Base-by-base conservation (phyloP, 202 grass and related monocot genomes). In the Eragrostis tef region DNA sequence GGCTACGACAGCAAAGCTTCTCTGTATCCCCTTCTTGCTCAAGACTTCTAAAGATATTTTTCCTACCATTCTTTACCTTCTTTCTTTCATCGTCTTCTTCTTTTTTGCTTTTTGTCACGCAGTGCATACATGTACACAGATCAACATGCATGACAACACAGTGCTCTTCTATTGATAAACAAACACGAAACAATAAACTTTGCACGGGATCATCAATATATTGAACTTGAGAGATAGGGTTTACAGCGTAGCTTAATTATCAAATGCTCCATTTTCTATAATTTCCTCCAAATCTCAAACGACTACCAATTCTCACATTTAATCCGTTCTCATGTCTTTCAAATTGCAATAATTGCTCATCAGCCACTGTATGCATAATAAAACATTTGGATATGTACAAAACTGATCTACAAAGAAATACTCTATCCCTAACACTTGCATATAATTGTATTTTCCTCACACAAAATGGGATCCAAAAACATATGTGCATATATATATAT, bases 1-100 rank as follows among this genome's bases (percentile, higher is more conserved):
- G 74, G 77, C 76, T 70, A 47, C 29, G 80, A 92, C 85, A 93
- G 80, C 88, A 90, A 96, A 90, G 85, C 83, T 81, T 69, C 48
- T 81, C 86, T 86, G 83, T 86, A 88, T 84, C 83, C 72, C 75
- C 88, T 89, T 90, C 88, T 84, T 79, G 78, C 59, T 90, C 83
- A 93, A 93, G 88, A 80, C 60, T 85, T 83, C 85, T 82, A 88
- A 89, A 93, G 71, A 80, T 82, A 77, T 79, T 78, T 91, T 91
- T 19, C 41, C 48, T 45, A 57, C 49, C 21, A 9, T 77, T 81
- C 70, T 74, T 82, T 76, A 61, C 57, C 57, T 52, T 76, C 34
- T 50, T 56, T 47, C 46, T 67, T 73, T 68, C 29, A 68, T 79
- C 46, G 11, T n/a, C 66, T n/a, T 14, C 36, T 61, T 74, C 68